A percentile compares a stretch with the other conserved stretches of the same genome.
These are phyloP conservation scores for sweet orange (Citrus sinensis) DNA, from an alignment of 345 rosid species.

Conservation along the genomic window DNA sequence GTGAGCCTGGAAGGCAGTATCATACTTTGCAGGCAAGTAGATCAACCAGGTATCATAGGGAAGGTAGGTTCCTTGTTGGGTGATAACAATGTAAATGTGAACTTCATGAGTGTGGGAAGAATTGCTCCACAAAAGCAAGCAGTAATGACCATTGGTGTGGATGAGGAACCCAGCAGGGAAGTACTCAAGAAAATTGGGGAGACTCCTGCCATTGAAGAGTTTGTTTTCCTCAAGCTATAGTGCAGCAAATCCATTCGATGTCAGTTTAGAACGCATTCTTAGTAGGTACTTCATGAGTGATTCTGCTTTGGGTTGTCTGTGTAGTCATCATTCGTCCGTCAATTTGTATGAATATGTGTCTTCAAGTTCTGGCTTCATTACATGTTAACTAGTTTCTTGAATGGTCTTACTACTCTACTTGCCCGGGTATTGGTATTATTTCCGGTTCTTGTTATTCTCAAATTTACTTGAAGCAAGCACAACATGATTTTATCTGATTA, in stretches of 20 bases:
- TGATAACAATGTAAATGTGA: constrained; percentile 64
- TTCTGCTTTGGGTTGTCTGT: not conserved
- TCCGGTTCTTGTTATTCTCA: too few species aligned
- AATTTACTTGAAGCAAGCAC: not conserved
- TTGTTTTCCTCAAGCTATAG: constrained; percentile 53
- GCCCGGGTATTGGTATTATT: not conserved
- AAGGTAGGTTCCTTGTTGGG: constrained; percentile 57
- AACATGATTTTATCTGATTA: not conserved
- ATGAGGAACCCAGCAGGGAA: constrained; percentile 55
- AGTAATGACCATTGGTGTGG: constrained; percentile 73
- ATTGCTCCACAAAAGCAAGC: constrained; percentile 58
- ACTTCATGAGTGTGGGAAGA: constrained; percentile 65
- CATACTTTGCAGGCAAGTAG: constrained; percentile 62
- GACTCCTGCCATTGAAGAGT: constrained; percentile 53
- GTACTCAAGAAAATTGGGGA: constrained; percentile 51
- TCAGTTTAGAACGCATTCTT: not conserved
- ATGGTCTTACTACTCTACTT: too few species aligned
- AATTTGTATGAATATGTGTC: not conserved
- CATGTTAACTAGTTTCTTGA: not conserved
- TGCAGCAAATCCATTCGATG: not conserved
- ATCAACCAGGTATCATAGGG: constrained; percentile 75
- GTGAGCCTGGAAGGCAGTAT: constrained; percentile 80
- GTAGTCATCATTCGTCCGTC: not conserved
- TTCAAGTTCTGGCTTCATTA: not conserved
- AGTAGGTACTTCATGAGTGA: not conserved